Conservation (phyloP, 2,329 filamentous ascomycete genomes). For the Aspergillus sp. region DNA sequence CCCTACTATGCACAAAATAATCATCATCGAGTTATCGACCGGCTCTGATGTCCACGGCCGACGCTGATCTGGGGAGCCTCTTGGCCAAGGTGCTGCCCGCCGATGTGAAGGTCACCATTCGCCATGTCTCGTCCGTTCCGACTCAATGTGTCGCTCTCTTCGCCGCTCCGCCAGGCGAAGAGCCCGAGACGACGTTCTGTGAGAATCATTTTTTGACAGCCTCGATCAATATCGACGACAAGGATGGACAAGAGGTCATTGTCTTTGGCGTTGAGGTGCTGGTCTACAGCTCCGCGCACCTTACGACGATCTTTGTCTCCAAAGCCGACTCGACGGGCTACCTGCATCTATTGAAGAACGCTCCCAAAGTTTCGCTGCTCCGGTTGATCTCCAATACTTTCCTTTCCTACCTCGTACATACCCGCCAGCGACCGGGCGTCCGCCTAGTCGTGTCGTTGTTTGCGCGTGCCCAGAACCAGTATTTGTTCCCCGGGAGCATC, state of each 20-base stretch:
- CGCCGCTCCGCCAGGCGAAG: slow-evolving; percentile 66
- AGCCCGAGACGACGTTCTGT: slow-evolving; percentile 73
- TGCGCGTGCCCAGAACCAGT: slow-evolving; percentile 85
- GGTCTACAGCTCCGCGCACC: slow-evolving; percentile 74
- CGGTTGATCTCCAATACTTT: slow-evolving; percentile 71
- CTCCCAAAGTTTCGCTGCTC: slow-evolving; percentile 63
- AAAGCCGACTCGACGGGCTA: slow-evolving; percentile 97
- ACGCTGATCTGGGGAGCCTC: slow-evolving; percentile 37
- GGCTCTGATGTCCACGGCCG: slow-evolving; percentile 22
- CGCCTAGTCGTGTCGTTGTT: slow-evolving; percentile 83
- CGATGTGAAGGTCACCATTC: slow-evolving; percentile 60
- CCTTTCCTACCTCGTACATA: slow-evolving; percentile 66
- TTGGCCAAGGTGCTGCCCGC: slow-evolving; percentile 51
- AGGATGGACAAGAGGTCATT: slow-evolving; percentile 51
- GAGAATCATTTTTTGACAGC: slow-evolving; percentile 75
- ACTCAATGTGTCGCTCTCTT: slow-evolving; percentile 71
- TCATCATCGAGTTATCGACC: background rate
- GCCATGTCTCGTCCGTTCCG: slow-evolving; percentile 85
- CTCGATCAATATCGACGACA: slow-evolving; percentile 39
- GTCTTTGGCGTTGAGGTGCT: slow-evolving; percentile 82
- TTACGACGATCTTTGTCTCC: slow-evolving; percentile 88
- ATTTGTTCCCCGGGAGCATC: slow-evolving; percentile 88
- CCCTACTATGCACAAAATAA: background rate
- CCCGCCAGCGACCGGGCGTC: slow-evolving; percentile 59
- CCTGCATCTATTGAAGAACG: slow-evolving; percentile 57